Evolutionary conservation across 2,329 filamentous ascomycete species (phyloP), one percentile per base, ranked within the genome.

Genomic region (Alternaria brassicae): DNA sequence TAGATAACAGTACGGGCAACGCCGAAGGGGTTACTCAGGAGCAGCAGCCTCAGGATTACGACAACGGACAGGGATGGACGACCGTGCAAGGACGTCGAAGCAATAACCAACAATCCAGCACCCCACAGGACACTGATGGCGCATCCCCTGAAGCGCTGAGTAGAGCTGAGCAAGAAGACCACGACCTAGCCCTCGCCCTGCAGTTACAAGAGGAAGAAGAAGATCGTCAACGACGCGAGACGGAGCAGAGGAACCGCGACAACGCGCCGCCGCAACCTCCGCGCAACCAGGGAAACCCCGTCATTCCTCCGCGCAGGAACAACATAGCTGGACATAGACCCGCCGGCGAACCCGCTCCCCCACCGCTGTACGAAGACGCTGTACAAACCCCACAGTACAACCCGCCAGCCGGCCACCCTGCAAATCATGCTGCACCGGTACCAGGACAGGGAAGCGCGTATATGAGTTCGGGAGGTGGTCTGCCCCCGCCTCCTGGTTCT

Each of bases 141-240:
- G 40, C 72, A 61, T 67, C 73, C 47, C 62, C 75, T 58, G 48
- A 58, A 17, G 68, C 68, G 17, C 62, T 17, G 77, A 80, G 62
- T 79, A 83, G 64, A 83, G 89, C 79, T 85, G 96, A 81, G 88
- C 82, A 97, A 78, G 93, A 97, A 70, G 88, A 93, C 60, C 88
- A 85, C 53, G 91, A 95, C 61, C 80, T 97, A 28, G 95, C 95
- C 0, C 84, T 98, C 3, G 93, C 94, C 0, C 83, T 99, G 6
- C 95, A 98, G 73, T 85, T 97, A 1, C 94, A 98, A 75, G 95
- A 98, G 71, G 93, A 97, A 74, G 94, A 98, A 76, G 92, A 97
- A 64, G 89, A 92, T 70, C 85, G 88, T 13, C 87, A 93, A 63
- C 85, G 86, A n/a, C 80, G 77, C 55, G 78, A 74, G n/a, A 53